Conservation (phyloP, 495 filamentous ascomycete genomes). For the Darksidea phi region DNA sequence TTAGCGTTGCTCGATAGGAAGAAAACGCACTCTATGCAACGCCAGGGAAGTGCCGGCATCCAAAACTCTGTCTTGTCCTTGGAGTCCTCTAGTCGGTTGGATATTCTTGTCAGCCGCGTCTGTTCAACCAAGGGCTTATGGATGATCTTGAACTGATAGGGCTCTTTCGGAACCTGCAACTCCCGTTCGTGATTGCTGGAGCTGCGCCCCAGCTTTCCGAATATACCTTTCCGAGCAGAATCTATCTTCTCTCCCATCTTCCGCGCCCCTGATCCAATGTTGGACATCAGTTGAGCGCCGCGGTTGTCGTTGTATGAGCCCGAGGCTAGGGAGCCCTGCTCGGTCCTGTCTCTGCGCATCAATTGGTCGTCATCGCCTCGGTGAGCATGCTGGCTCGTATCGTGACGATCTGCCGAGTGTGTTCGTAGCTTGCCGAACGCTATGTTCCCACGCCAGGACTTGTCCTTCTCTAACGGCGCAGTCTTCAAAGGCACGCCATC, state of each 20-base stretch:
- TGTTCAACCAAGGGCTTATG: conserved; percentile 79
- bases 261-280: conserved; percentile 57
- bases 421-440: conserved; percentile 56
- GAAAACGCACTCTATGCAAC: conserved; percentile 72
- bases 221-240: conserved; percentile 73
- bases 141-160: conserved; percentile 74
- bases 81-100: conserved; percentile 76
- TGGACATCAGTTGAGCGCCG: conserved; percentile 52
- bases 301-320: conserved; percentile 62
- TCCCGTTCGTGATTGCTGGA: conserved; percentile 70
- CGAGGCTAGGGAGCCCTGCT: conserved; percentile 52
- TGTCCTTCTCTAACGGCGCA: conserved; percentile 62
- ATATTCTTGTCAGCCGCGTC: conserved; percentile 80
- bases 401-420: conserved; percentile 62
- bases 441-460: conserved; percentile 64
- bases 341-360: conserved; percentile 53
- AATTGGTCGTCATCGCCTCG: conserved; percentile 40
- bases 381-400: conserved; percentile 17
- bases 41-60: conserved; percentile 92
- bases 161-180: conserved; percentile 62
- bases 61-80: conserved; percentile 93
- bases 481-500: conserved; percentile 49
- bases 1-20: not conserved
- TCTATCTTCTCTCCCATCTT: conserved; percentile 70
- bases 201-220: conserved; percentile 71